Conservation (phyloP, 345 rosid species). For the Citrus inodora region DNA sequence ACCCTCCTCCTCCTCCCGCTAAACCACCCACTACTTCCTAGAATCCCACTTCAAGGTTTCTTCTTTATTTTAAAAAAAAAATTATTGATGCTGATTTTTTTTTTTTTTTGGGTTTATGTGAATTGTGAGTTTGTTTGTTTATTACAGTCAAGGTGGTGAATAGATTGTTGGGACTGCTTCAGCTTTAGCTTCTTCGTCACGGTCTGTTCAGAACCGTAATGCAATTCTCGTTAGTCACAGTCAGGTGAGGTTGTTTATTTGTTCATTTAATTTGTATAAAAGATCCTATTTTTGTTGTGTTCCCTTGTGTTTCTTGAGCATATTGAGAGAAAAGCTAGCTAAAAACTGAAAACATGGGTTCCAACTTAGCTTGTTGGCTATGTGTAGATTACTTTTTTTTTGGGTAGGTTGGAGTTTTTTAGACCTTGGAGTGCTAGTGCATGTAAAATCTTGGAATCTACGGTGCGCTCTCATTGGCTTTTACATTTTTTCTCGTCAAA, state of each 20-base stretch:
- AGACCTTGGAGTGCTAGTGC: neutral
- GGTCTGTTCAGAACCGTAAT: constrained; percentile 42
- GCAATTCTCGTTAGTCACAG: constrained; percentile 88
- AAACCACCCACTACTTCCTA: constrained; percentile 12
- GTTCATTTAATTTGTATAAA: neutral
- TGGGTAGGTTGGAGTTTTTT: neutral
- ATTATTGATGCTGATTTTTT: neutral
- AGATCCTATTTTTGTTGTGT: neutral
- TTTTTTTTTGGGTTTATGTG: neutral
- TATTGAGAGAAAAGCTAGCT: neutral
- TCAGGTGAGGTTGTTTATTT: constrained; percentile 46
- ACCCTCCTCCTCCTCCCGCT: constrained; percentile 45
- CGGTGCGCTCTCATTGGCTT: neutral
- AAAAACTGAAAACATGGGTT: neutral
- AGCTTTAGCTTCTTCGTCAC: constrained; percentile 13
- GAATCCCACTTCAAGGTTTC: constrained; percentile 40
- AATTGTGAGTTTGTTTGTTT: neutral
- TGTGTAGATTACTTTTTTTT: neutral
- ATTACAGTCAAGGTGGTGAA: constrained; percentile 32
- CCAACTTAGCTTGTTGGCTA: neutral
- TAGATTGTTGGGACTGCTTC: constrained; percentile 31
- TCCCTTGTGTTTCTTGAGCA: neutral
- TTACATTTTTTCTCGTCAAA: neutral
- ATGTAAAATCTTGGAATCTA: neutral
- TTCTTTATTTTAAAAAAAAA: neutral